phyloP scores from a whole-genome alignment of 1,139 yeast species.

The Sporopachydermia cereana region DNA sequence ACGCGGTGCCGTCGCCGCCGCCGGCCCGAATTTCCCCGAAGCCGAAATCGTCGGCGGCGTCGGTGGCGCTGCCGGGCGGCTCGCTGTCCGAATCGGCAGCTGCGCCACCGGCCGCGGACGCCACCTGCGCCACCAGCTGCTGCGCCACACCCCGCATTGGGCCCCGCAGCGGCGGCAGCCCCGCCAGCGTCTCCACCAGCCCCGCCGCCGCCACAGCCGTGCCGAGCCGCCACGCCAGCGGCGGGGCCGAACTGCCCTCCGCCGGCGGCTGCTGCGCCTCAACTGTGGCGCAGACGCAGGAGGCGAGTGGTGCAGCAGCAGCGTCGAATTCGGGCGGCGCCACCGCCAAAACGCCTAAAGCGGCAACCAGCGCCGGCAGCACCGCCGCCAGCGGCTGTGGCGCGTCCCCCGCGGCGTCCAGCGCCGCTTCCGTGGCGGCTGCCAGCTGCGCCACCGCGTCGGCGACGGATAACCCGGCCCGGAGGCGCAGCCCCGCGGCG shows the following conservation, averaged over 20 bases:
- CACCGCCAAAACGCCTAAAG: background rate
- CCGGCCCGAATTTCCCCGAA: background rate
- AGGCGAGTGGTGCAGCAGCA: no score
- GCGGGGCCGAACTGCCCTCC: background rate
- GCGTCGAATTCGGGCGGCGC: no score
- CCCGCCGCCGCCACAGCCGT: background rate
- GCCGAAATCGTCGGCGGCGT: background rate
- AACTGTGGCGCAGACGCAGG: no score
- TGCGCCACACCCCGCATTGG: no score
- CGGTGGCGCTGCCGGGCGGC: background rate
- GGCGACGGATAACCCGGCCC: no score
- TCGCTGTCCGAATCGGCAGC: background rate
- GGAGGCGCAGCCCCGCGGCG: no score
- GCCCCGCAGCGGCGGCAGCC: background rate
- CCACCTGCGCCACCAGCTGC: background rate
- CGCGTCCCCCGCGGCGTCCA: background rate
- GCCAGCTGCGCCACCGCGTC: no score
- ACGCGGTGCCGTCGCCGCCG: background rate
- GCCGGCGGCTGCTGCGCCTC: no score
- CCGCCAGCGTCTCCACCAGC: background rate
- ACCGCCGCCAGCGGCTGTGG: background rate
- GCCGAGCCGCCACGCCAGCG: background rate
- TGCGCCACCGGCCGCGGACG: background rate
- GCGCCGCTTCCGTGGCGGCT: background rate
- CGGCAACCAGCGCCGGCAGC: background rate